phyloP scores from a whole-genome alignment of 495 filamentous ascomycete species.

The Apodospora peruviana region DNA sequence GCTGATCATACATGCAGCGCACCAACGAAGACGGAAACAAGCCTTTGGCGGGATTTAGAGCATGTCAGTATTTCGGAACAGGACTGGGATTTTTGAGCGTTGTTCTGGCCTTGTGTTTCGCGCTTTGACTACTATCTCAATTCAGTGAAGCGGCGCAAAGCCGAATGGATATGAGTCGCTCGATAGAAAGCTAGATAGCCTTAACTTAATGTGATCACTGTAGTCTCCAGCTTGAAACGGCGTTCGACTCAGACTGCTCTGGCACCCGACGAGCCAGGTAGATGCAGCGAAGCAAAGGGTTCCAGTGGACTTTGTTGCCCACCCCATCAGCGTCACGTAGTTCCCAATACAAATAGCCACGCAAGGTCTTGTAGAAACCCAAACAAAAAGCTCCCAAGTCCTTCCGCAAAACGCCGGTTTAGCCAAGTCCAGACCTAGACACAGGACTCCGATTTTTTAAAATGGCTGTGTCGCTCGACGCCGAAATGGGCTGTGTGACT shows the following conservation, averaged over 20 bases:
- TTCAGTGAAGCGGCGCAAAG: background rate
- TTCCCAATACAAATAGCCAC: conserved; percentile 4
- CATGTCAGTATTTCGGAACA: conserved; percentile 53
- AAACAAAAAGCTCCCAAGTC: conserved; percentile 17
- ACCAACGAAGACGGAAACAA: conserved; percentile 18
- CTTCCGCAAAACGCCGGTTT: conserved; percentile 21
- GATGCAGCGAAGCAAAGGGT: no score
- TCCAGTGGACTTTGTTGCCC: background rate
- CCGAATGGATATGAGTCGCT: no score
- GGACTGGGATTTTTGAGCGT: conserved; percentile 47
- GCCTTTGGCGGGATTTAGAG: conserved; percentile 48
- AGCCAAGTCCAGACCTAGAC: conserved; percentile 20
- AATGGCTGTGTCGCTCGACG: conserved; percentile 10
- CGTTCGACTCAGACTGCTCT: no score
- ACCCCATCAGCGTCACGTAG: background rate
- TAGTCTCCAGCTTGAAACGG: no score
- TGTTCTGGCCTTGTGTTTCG: conserved; percentile 18
- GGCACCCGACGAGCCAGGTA: no score
- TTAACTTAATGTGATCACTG: no score
- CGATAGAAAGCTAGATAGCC: no score
- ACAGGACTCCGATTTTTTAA: conserved; percentile 15
- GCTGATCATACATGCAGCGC: conserved; percentile 8
- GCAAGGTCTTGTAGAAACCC: background rate
- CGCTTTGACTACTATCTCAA: conserved; percentile 2
- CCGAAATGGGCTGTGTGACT: background rate